Percentiles rank a stretch among this genome's conserved stretches.
These are phyloP conservation scores for Sporothrix globosa DNA, from an alignment of 2,329 filamentous ascomycete genomes.

Conservation along the genomic window DNA sequence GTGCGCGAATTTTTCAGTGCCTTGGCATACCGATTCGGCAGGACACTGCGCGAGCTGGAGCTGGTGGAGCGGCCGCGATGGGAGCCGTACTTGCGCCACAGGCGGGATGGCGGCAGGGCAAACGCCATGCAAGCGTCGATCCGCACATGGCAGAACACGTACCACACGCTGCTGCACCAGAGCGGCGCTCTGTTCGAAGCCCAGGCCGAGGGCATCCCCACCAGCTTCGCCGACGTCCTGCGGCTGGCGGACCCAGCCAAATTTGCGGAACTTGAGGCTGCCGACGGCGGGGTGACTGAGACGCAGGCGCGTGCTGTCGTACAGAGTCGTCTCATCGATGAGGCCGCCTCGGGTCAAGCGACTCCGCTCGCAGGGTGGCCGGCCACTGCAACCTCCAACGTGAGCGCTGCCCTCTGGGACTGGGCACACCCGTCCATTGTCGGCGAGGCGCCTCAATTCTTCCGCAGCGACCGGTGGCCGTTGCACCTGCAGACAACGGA, in stretches of 20 bases:
- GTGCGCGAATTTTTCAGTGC: constrained; percentile 39
- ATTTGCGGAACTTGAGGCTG: constrained; percentile 20
- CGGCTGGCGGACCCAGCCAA: constrained; percentile 41
- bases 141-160: constrained; percentile 29
- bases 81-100: constrained; percentile 19
- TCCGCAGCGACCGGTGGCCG: constrained; percentile 55
- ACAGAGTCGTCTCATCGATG: constrained; percentile 48
- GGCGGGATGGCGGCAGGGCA: not conserved
- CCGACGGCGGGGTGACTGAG: constrained; percentile 30
- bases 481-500: constrained; percentile 45
- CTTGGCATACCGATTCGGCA: constrained; percentile 41
- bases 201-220: constrained; percentile 31
- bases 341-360: constrained; percentile 49
- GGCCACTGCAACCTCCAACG: constrained; percentile 27
- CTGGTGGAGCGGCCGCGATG: constrained; percentile 17
- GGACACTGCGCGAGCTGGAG: constrained; percentile 38
- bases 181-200: not conserved
- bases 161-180: constrained; percentile 13
- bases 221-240: constrained; percentile 41
- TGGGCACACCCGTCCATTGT: constrained; percentile 41
- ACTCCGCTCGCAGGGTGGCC: constrained; percentile 46
- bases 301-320: constrained; percentile 41
- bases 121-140: constrained; percentile 16
- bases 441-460: constrained; percentile 45
- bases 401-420: constrained; percentile 43